Evolutionary conservation across 2,329 filamentous ascomycete species (phyloP), one percentile per base, ranked within the genome.

Genomic region (Trichoderma polysporum): DNA sequence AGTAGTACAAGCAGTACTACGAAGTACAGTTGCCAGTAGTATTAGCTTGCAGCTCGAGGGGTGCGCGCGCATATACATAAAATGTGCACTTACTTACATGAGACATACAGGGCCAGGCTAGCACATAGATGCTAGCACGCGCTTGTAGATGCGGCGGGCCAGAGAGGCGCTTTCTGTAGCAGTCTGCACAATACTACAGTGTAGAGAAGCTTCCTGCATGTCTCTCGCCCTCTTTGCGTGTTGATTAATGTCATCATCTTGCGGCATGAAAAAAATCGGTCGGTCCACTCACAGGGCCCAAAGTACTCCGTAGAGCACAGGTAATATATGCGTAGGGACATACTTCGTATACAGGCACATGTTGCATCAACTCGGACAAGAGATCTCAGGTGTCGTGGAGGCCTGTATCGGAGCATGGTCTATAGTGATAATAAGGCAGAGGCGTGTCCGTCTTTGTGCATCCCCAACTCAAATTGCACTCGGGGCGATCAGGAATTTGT

Each of bases 391-490:
- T 63, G 49, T 27, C 37, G 49, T 33, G 25, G 35, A 31, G 35
- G 49, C n/a, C 60, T 35, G 60, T 41, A 54, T 63, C 60, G 49
- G 49, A 54, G 25, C 49, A 45, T 63, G 49, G 60, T 41, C 41
- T n/a, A 27, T 37, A 54, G 35, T 35, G 49, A 33, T 29, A 35
- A 39, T 19, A 35, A 54, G 13, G 53, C 19, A 56, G 19, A 56
- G 31, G 60, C 53, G 35, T 41, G 41, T 41, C 33, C 47, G 25
- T 31, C 17, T 19, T 41, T 10, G 57, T 35, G 29, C 27, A 12
- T 37, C 45, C 58, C 45, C 13, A 52, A 39, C 33, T 35, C 45
- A 52, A 61, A 39, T 29, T 15, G 33, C 58, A 13, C 54, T 52
- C 58, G 58, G 58, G 45, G 45, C 45, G 45, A 61, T 61, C 45